Percentiles rank a stretch among this genome's conserved stretches.
Evolutionary conservation across 495 filamentous ascomycete genomes (phyloP).

Genomic region (Saxispiralis lemnorum): DNA sequence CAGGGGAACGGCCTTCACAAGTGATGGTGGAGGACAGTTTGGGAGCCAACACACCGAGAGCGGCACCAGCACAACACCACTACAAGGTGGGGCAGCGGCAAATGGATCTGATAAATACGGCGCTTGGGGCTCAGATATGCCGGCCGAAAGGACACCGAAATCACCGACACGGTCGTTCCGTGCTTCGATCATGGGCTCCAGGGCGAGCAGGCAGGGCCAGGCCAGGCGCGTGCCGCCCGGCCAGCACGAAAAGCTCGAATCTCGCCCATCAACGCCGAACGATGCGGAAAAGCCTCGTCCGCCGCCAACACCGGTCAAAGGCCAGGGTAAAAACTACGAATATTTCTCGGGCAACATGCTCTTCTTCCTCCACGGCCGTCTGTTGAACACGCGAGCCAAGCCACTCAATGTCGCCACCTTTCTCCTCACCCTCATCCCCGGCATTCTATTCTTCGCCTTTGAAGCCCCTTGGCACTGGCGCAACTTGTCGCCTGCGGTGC

Average conservation of each 20-base stretch:
- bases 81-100: neutral
- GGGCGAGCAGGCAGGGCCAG: conserved; percentile 4
- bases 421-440: conserved; percentile 55
- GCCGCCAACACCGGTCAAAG: conserved; percentile 16
- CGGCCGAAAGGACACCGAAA: neutral
- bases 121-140: neutral
- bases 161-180: conserved; percentile 4
- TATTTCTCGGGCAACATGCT: conserved; percentile 85
- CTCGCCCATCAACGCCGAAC: conserved; percentile 55
- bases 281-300: conserved; percentile 15
- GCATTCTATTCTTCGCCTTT: conserved; percentile 64
- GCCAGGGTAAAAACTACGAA: conserved; percentile 59
- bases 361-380: conserved; percentile 69
- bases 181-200: conserved; percentile 21
- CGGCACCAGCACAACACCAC: conserved; percentile 8
- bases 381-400: conserved; percentile 72
- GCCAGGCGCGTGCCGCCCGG: conserved; percentile 26
- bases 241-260: conserved; percentile 58
- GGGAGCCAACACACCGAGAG: conserved; percentile 1
- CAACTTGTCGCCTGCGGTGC: conserved; percentile 79
- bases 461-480: conserved; percentile 86
- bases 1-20: conserved; percentile 8
- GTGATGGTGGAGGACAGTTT: neutral
- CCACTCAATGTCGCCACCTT: conserved; percentile 88
- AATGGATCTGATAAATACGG: neutral